Percentiles rank a stretch among this genome's conserved stretches.
Evolutionary conservation across 225 moss, liverwort and hornwort species (phyloP).

Genomic region (Lunularia cruciata): DNA sequence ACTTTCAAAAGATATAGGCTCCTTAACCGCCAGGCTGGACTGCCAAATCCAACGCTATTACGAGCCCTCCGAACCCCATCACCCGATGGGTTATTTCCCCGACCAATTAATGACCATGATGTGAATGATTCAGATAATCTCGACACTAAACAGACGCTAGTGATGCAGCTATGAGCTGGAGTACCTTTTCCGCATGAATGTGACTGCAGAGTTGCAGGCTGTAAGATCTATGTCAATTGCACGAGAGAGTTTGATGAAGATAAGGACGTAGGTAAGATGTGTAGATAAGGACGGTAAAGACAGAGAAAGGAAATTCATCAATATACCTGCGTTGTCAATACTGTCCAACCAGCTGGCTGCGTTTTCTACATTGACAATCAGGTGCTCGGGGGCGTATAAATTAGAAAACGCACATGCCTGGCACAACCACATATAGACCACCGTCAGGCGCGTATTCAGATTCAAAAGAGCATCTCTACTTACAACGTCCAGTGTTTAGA

Average conservation of each 20-base stretch:
- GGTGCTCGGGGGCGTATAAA: constrained; percentile 91
- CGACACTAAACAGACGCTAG: too few species aligned
- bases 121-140: too few species aligned
- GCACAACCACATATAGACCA: background rate
- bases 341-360: constrained; percentile 77
- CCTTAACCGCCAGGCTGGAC: constrained; percentile 6
- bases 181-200: too few species aligned
- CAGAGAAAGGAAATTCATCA: background rate
- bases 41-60: constrained; percentile 29
- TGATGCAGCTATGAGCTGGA: too few species aligned
- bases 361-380: constrained; percentile 84
- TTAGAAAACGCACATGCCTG: constrained; percentile 97
- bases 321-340: constrained; percentile 78
- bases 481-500: too few species aligned
- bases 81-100: background rate
- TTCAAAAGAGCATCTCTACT: too few species aligned
- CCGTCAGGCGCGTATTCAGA: background rate
- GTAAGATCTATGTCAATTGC: background rate
- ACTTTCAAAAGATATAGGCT: too few species aligned
- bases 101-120: too few species aligned
- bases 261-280: too few species aligned
- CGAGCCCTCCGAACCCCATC: constrained; percentile 28
- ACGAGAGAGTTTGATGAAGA: background rate
- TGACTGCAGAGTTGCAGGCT: background rate
- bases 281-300: background rate